Base-by-base conservation (phyloP, 768 basidiomycete genomes). In the Russula foetens region DNA sequence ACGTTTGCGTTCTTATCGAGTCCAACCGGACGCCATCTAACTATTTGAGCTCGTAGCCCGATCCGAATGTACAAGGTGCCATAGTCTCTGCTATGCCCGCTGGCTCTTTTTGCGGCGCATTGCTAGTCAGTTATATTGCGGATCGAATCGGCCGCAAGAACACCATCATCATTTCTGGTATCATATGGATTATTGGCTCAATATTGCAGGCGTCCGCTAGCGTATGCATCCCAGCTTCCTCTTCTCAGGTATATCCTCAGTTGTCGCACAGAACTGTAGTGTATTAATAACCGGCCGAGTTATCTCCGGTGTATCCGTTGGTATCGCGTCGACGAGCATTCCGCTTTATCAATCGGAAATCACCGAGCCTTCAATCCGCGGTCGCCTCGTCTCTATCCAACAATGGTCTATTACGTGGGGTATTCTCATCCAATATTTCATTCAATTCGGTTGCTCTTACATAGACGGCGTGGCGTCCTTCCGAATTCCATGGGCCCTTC, bases 61-160 rank as follows among this genome's bases (percentile, higher is more conserved):
- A 70, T 23, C 75, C 82, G 6, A 77, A 74, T 56, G 80, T 76
- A 7, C 86, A 88, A 74, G 87, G 87, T 33, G 87, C 79, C 19
- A 89, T 89, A 47, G 84, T 86, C n/a, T 87, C 88, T 3, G 72
- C 86, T 43, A 89, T 90, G 86, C 87, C 87, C 19, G 86, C 85
- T 3, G 87, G 84, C 44, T 88, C 86, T 23, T 76, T 90, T 51
- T 58, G 83, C 33, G 88, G 88, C 21, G 79, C 88, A 4, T 78
- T 88, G 29, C 70, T 79, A 19, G 86, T 87, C 21, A 81, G 81
- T 4, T 73, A 77, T 44, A 76, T 88, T 50, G 87, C 84, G 24
- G 88, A 90, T 68, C 70, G 72, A 41, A 68, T 88, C 21, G 87
- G 87, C 43, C 80, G 86, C 39, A 88, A 82, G 72, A 80, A 76